phyloP scores from a whole-genome alignment of 2,329 filamentous ascomycete species.

The Scytalidium sp. region DNA sequence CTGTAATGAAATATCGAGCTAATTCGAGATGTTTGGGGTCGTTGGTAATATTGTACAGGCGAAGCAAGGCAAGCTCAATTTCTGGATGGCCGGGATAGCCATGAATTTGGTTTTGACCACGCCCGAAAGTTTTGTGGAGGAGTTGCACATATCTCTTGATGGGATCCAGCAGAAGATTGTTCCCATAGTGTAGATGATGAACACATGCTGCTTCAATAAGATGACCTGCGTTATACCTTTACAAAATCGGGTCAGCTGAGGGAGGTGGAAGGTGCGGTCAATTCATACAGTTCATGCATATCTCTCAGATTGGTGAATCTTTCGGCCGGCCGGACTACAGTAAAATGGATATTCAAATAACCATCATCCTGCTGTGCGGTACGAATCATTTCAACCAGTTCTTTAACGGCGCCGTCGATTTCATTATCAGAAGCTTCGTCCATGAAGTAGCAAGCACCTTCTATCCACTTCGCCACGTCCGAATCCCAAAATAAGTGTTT shows the following conservation, averaged over 20 bases:
- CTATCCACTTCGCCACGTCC: constrained; percentile 55
- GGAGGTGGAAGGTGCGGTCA: too few species aligned
- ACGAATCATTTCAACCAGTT: constrained; percentile 52
- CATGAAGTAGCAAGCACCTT: constrained; percentile 54
- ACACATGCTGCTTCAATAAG: constrained; percentile 56
- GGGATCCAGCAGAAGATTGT: constrained; percentile 45
- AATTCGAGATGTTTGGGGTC: constrained; percentile 37
- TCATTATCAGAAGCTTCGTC: constrained; percentile 37
- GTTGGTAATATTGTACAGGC: constrained; percentile 36
- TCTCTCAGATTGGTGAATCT: constrained; percentile 55
- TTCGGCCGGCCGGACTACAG: constrained; percentile 49
- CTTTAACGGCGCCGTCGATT: constrained; percentile 44
- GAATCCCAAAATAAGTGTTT: constrained; percentile 56
- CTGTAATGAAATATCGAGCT: constrained; percentile 51
- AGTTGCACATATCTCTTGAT: constrained; percentile 52
- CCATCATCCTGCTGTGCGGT: constrained; percentile 54
- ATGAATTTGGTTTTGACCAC: constrained; percentile 41
- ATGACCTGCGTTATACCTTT: constrained; percentile 55
- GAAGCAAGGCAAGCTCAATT: constrained; percentile 43
- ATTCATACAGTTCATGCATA: constrained; percentile 56
- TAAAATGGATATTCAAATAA: constrained; percentile 59
- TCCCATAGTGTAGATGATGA: constrained; percentile 47
- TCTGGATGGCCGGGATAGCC: constrained; percentile 58
- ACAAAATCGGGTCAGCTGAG: not conserved
- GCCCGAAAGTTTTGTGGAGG: constrained; percentile 47